Evolutionary conservation across 345 rosid genomes (phyloP).

Genomic region (Leavenworthia alabamica): DNA sequence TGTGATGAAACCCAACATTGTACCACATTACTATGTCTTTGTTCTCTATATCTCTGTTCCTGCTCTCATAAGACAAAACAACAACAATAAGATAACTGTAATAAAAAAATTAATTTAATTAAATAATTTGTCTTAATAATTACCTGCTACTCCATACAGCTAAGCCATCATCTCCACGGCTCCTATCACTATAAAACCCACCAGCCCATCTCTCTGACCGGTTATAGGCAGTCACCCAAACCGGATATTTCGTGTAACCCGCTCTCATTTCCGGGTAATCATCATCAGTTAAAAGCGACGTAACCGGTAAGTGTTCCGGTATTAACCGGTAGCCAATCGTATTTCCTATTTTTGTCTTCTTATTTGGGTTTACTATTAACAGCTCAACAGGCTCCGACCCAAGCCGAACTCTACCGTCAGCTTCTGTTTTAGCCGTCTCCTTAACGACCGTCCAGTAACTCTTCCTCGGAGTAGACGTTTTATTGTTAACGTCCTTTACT

Average conservation of each 20-base stretch:
- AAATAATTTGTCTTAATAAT: slow-evolving; percentile 3
- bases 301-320: slow-evolving; percentile 37
- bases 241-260: slow-evolving; percentile 50
- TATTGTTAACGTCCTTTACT: slow-evolving; percentile 14
- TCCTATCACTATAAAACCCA: slow-evolving; percentile 61
- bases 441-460: slow-evolving; percentile 65
- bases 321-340: slow-evolving; percentile 60
- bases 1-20: slow-evolving; percentile 69
- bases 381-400: slow-evolving; percentile 53
- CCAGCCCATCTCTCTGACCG: slow-evolving; percentile 81
- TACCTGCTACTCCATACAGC: slow-evolving; percentile 64
- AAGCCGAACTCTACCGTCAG: slow-evolving; percentile 48
- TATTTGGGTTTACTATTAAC: slow-evolving; percentile 52
- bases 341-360: slow-evolving; percentile 56
- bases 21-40: slow-evolving; percentile 76
- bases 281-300: slow-evolving; percentile 47
- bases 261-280: slow-evolving; percentile 67
- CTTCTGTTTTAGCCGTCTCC: slow-evolving; percentile 60
- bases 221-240: slow-evolving; percentile 77
- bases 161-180: slow-evolving; percentile 69
- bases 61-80: too few relatives aligned
- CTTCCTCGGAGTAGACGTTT: slow-evolving; percentile 39
- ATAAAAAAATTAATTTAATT: neutral
- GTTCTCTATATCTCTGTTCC: slow-evolving; percentile 60
- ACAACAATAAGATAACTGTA: neutral